phyloP scores from a whole-genome alignment of 495 filamentous ascomycete species.

The Astrothelium subdiscretum region DNA sequence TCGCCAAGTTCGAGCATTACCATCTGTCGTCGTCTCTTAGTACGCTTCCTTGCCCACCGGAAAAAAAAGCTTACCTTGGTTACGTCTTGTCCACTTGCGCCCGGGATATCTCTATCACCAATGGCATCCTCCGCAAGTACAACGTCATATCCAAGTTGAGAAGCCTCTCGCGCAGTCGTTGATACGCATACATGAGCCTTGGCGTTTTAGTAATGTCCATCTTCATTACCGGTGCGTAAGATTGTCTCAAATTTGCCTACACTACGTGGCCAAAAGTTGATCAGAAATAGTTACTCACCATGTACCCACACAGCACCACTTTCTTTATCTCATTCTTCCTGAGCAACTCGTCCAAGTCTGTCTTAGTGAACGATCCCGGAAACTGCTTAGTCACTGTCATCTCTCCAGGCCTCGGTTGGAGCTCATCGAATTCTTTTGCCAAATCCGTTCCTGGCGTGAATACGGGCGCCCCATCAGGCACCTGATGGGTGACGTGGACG shows the following conservation, averaged over 20 bases:
- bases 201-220: not conserved
- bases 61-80: slow-evolving; percentile 10
- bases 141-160: slow-evolving; percentile 47
- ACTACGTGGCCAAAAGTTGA: not conserved
- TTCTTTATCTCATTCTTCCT: slow-evolving; percentile 29
- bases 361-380: slow-evolving; percentile 38
- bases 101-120: slow-evolving; percentile 49
- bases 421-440: slow-evolving; percentile 41
- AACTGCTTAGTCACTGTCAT: slow-evolving; percentile 37
- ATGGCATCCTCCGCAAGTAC: slow-evolving; percentile 43
- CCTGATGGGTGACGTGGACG: slow-evolving; percentile 46
- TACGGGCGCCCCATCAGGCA: slow-evolving; percentile 45
- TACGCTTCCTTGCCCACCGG: not conserved
- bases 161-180: slow-evolving; percentile 44
- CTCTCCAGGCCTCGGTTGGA: slow-evolving; percentile 36
- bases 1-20: slow-evolving; percentile 26
- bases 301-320: slow-evolving; percentile 42
- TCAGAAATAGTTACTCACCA: slow-evolving; percentile 17
- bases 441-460: slow-evolving; percentile 45
- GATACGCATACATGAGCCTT: slow-evolving; percentile 51
- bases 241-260: too few relatives aligned
- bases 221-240: too few relatives aligned
- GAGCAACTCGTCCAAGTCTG: slow-evolving; percentile 33
- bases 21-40: slow-evolving; percentile 11
- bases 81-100: slow-evolving; percentile 25